Percentiles rank a stretch among this genome's conserved stretches.
These are phyloP conservation scores for Exophiala aquamarina DNA, from an alignment of 2,329 filamentous ascomycete species.

Conservation along the genomic window DNA sequence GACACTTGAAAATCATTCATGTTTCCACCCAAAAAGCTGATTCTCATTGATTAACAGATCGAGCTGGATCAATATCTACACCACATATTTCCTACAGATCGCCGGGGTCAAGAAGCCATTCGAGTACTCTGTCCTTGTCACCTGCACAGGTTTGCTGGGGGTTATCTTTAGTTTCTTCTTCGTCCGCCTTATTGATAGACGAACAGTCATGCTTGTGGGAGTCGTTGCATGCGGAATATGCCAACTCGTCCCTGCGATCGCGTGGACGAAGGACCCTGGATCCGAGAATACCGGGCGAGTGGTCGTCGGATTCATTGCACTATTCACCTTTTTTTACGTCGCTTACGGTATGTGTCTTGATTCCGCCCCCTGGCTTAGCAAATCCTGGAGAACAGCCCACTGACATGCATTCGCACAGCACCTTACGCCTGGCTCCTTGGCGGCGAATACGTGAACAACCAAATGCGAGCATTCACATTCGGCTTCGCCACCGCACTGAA, in stretches of 20 bases:
- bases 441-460: slow-evolving; percentile 42
- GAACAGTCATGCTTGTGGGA: slow-evolving; percentile 15
- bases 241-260: slow-evolving; percentile 18
- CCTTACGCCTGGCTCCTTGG: slow-evolving; percentile 39
- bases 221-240: slow-evolving; percentile 16
- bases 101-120: slow-evolving; percentile 16
- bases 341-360: slow-evolving; percentile 14
- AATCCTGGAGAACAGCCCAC: neutral
- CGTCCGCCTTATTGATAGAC: slow-evolving; percentile 18
- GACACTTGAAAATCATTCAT: too few species aligned
- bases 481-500: slow-evolving; percentile 41
- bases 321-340: slow-evolving; percentile 22
- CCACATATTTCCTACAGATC: slow-evolving; percentile 15
- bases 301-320: slow-evolving; percentile 16
- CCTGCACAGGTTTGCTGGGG: slow-evolving; percentile 16
- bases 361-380: too few species aligned
- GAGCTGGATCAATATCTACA: slow-evolving; percentile 18
- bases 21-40: too few species aligned
- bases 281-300: slow-evolving; percentile 11
- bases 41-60: slow-evolving; percentile 6
- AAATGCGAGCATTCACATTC: slow-evolving; percentile 41
- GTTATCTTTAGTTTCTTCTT: slow-evolving; percentile 20
- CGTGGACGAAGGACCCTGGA: slow-evolving; percentile 13
- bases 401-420: slow-evolving; percentile 3
- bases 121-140: slow-evolving; percentile 18